Base-by-base conservation (phyloP, 257 asterid species). In the Solanum sejunctum region DNA sequence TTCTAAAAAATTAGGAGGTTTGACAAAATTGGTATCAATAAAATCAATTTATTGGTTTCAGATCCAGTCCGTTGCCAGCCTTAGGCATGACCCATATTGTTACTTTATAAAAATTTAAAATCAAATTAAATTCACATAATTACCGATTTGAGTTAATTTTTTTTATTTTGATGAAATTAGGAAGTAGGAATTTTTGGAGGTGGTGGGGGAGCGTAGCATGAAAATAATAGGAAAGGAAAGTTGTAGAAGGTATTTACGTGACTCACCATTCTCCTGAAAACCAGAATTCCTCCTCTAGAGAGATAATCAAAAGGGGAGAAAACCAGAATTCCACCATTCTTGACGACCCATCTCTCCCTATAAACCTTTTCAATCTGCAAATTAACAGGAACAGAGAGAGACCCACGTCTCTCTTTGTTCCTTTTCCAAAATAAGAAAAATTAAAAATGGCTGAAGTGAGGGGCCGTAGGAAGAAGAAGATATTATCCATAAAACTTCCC, bases 401-500 rank as follows among this genome's bases (percentile, higher is more conserved):
- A 23, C 43, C 82, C 1, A 12, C 39, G 82, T 83, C 63, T 83
- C 20, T 61, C 83, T 77, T 52, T 84, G 63, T 41, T 23, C 36
- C 51, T 58, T 58, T 58, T 0, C 2, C 0, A 0, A 9, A 58
- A 52, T 16, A 28, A 28, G 32, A 28, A 28, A 28, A 28, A 28
- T 28, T 28, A 2, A 28, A 58, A 58, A 58, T 92, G 94, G 92
- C 91, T 55, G 91, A 88, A 84, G 77, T 28, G 84, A 88, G 85
- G 81, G 84, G 88, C 77, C 81, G 80, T 87, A 92, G 32, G 32
- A 28, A 36, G 39, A 36, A 85, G 89, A 77, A 51, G 12, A 77
- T 8, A 75, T 84, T 92, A 4, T 87, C 93, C 13, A 84, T 94
- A 51, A 89, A 90, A 83, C 97, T 89, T 75, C 91, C 95, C 66